phyloP scores from a whole-genome alignment of 805 yeast genomes.

The Naumovozyma baii region DNA sequence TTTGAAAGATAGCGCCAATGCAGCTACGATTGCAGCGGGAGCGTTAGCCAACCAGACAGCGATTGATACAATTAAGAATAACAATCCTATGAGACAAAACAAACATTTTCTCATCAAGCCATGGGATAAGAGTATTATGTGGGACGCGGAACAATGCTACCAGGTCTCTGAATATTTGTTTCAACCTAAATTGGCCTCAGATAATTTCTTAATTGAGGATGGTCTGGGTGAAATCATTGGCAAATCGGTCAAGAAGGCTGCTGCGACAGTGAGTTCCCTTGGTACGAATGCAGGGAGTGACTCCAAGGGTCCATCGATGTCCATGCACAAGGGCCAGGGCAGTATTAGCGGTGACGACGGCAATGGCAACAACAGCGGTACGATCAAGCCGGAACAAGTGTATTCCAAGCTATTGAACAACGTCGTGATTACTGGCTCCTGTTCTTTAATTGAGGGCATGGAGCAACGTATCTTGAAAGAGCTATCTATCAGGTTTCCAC shows the following conservation, averaged over 20 bases:
- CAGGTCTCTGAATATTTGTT: conserved; percentile 22
- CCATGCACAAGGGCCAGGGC: conserved; percentile 3
- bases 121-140: conserved; percentile 12
- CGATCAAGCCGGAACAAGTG: conserved; percentile 23
- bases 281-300: conserved; percentile 10
- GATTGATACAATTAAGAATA: conserved; percentile 4
- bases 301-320: conserved; percentile 10
- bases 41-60: conserved; percentile 1
- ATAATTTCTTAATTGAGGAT: conserved; percentile 13
- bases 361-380: conserved; percentile 2
- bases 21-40: conserved; percentile 1
- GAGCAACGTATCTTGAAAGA: conserved; percentile 70
- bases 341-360: neutral
- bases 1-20: neutral
- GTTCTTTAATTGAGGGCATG: conserved; percentile 69
- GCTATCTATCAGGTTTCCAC: conserved; percentile 61
- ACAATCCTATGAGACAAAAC: conserved; percentile 15
- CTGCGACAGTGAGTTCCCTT: conserved; percentile 15
- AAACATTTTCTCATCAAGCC: conserved; percentile 16
- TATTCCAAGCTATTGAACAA: conserved; percentile 34
- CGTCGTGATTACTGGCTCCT: conserved; percentile 74
- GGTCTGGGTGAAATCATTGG: conserved; percentile 24
- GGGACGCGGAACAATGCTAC: conserved; percentile 21
- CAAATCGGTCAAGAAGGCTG: conserved; percentile 22
- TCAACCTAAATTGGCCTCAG: conserved; percentile 18